Conservation (phyloP, 129 eudicot species). For the Lonicera japonica region DNA sequence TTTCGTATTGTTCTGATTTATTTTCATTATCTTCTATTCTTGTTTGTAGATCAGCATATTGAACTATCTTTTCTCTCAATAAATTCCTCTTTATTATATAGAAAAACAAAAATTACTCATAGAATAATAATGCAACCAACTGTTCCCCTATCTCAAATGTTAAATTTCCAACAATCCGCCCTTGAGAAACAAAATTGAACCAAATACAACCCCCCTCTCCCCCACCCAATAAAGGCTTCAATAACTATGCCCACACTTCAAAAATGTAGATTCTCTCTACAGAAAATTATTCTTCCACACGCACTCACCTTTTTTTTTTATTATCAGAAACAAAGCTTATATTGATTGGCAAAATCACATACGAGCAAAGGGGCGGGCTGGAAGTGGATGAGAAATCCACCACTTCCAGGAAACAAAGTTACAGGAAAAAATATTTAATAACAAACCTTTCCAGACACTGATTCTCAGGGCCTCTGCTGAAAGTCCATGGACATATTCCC, state of each 20-base stretch:
- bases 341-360: too few species aligned
- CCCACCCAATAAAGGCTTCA: not conserved
- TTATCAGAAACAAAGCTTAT: too few species aligned
- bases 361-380: not conserved
- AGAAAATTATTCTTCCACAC: not conserved
- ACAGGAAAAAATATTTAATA: not conserved
- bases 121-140: not conserved
- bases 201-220: not conserved
- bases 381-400: too few species aligned
- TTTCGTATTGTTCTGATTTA: too few species aligned
- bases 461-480: slow-evolving; percentile 92
- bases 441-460: slow-evolving; percentile 93
- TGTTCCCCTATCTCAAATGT: not conserved
- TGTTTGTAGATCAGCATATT: too few species aligned
- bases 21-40: too few species aligned
- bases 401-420: too few species aligned
- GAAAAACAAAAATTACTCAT: too few species aligned
- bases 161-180: not conserved
- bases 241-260: not conserved
- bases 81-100: too few species aligned
- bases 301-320: not conserved
- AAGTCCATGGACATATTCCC: slow-evolving; percentile 96
- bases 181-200: not conserved
- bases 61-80: too few species aligned
- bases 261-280: not conserved